Conservation (phyloP, 805 yeast genomes). For the Lachancea waltii region DNA sequence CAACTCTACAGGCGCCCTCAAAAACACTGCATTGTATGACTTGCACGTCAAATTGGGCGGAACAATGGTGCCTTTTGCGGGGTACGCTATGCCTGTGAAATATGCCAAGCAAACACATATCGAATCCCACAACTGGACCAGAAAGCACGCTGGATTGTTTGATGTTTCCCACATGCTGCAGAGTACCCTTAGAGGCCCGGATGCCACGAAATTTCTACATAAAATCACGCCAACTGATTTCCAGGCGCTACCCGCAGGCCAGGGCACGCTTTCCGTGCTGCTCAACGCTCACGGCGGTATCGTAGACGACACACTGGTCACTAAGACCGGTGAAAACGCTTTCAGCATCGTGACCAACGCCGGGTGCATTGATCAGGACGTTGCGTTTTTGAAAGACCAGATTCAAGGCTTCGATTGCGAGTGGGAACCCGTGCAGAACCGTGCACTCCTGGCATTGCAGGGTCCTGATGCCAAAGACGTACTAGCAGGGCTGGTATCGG, state of each 20-base stretch:
- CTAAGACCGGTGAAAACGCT: conserved; percentile 55
- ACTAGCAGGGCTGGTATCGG: conserved; percentile 55
- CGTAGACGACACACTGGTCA: conserved; percentile 89
- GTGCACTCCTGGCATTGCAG: conserved; percentile 78
- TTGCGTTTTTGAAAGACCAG: conserved; percentile 53
- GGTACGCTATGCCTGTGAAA: conserved; percentile 91
- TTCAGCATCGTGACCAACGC: conserved; percentile 94
- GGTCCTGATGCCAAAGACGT: conserved; percentile 80
- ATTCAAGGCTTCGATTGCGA: conserved; percentile 30
- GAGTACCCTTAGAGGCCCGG: conserved; percentile 68
- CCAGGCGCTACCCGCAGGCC: conserved; percentile 44
- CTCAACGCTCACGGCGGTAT: conserved; percentile 74
- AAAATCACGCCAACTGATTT: conserved; percentile 86
- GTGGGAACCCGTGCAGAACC: conserved; percentile 51
- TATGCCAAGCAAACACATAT: conserved; percentile 82
- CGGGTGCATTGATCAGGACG: conserved; percentile 82
- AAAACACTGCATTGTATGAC: conserved; percentile 75
- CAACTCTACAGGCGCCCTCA: conserved; percentile 33
- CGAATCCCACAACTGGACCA: conserved; percentile 92
- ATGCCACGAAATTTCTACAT: conserved; percentile 62
- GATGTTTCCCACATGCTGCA: conserved; percentile 98
- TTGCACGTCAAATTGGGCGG: conserved; percentile 75
- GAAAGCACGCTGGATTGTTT: conserved; percentile 80
- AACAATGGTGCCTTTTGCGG: conserved; percentile 93
- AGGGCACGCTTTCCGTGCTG: conserved; percentile 71